Conservation (phyloP, 2,329 filamentous ascomycete species). For the Penicillium sp. region DNA sequence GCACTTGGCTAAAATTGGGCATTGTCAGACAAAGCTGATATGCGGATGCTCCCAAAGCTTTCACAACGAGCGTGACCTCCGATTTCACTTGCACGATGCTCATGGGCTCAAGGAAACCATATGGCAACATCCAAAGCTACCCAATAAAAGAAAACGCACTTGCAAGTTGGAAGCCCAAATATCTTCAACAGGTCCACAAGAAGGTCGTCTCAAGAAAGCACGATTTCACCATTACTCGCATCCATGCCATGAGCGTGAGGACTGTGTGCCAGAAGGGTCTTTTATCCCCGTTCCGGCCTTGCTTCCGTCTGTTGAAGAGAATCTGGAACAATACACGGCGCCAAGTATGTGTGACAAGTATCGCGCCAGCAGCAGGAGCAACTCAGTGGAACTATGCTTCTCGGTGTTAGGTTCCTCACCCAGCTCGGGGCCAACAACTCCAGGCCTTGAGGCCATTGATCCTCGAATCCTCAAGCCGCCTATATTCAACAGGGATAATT, state of each 20-base stretch:
- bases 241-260: neutral
- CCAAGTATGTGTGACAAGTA: neutral
- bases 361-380: neutral
- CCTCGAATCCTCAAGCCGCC: neutral
- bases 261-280: constrained; percentile 2
- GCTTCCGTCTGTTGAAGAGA: neutral
- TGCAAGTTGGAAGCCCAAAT: neutral
- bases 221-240: neutral
- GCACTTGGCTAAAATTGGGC: neutral
- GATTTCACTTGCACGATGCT: constrained; percentile 1
- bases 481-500: neutral
- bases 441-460: neutral
- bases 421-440: neutral
- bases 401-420: neutral
- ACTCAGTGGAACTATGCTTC: neutral
- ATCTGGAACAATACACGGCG: neutral
- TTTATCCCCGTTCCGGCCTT: neutral
- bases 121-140: neutral
- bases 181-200: neutral
- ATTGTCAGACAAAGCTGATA: neutral
- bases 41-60: neutral
- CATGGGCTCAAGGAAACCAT: constrained; percentile 1
- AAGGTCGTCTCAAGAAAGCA: neutral
- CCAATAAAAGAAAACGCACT: neutral
- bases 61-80: neutral